Evolutionary conservation across 2,329 filamentous ascomycete genomes (phyloP), one percentile per base, ranked within the genome.

Genomic region (Talaromyces funiculosus): DNA sequence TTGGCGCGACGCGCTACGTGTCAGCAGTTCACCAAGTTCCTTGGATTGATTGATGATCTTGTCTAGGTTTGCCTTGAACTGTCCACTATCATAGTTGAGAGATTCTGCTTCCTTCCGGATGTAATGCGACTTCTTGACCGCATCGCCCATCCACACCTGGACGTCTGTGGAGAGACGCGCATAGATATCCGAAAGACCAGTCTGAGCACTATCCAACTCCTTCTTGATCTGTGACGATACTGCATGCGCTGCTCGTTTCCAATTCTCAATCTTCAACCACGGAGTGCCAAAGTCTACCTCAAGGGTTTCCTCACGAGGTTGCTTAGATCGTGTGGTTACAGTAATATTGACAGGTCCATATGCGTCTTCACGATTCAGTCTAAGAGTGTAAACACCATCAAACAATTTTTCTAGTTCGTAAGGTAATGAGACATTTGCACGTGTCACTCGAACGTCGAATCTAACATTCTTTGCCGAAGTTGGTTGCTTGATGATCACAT

Each of bases 321-420:
- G 69, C 62, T 69, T 76, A 16, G 75, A 70, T 57, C 67, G 69
- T 53, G 73, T 72, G 37, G 69, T 72, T 51, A 84, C 75, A 33
- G 75, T 79, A 38, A 84, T 73, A 61, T 82, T 78, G 63, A 84
- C 72, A 22, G 71, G 63, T 3, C 81, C 79, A 58, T 78, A 74
- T 9, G 80, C 76, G 66, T 83, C 78, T 61, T 79, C 77, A 45
- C 77, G 74, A 54, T 81, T 77, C 16, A 84, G 68, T 29, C 77
- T 77, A 38, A 84, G 70, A 14, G 79, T 76, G 64, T 84, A 84
- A 7, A 82, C 78, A 8, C 81, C 81, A 35, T 81, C 79, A 60
- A 83, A 80, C 8, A 83, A 74, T 47, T 75, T 77, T 38, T 78
- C 79, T n/a, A 80, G 69, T 61, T 80, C 73, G 60, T 79, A 77